phyloP scores from a whole-genome alignment of 495 filamentous ascomycete species.

The Daldinia concentrica region DNA sequence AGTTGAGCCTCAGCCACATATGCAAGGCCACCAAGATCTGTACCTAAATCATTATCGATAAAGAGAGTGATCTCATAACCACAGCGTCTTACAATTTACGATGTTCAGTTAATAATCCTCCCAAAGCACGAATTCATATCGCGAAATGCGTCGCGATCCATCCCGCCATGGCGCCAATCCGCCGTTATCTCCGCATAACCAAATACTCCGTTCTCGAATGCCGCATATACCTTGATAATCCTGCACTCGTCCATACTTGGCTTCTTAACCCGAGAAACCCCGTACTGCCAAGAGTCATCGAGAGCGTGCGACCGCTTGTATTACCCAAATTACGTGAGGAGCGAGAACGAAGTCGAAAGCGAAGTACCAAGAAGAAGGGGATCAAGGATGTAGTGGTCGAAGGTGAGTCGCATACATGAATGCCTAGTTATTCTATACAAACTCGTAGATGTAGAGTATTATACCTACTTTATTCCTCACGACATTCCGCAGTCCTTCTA shows the following conservation, averaged over 20 bases:
- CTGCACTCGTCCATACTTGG: conserved; percentile 80
- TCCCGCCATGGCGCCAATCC: conserved; percentile 76
- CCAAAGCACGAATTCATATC: conserved; percentile 2
- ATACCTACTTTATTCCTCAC: conserved; percentile 36
- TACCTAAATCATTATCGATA: conserved; percentile 18
- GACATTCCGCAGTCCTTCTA: conserved; percentile 12
- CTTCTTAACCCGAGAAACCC: conserved; percentile 76
- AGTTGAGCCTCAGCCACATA: conserved; percentile 2
- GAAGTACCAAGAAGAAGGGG: conserved; percentile 70
- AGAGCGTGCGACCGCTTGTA: conserved; percentile 82
- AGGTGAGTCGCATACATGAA: conserved; percentile 62
- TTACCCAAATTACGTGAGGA: conserved; percentile 92
- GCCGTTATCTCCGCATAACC: conserved; percentile 83
- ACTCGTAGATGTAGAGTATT: conserved; percentile 5
- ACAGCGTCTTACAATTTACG: background rate
- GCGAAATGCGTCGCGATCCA: conserved; percentile 27
- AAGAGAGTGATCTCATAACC: conserved; percentile 27
- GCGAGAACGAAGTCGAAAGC: conserved; percentile 71
- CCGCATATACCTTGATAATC: conserved; percentile 93
- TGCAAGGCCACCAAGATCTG: background rate
- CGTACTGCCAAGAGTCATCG: conserved; percentile 81
- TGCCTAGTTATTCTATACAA: too few relatives aligned
- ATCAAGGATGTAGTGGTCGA: conserved; percentile 88
- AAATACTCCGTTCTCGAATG: conserved; percentile 93
- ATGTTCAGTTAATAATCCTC: background rate